A percentile compares a stretch with the other conserved stretches of the same genome.
phyloP scores from a whole-genome alignment of 768 basidiomycete species.

The Antrodiella citrinella region DNA sequence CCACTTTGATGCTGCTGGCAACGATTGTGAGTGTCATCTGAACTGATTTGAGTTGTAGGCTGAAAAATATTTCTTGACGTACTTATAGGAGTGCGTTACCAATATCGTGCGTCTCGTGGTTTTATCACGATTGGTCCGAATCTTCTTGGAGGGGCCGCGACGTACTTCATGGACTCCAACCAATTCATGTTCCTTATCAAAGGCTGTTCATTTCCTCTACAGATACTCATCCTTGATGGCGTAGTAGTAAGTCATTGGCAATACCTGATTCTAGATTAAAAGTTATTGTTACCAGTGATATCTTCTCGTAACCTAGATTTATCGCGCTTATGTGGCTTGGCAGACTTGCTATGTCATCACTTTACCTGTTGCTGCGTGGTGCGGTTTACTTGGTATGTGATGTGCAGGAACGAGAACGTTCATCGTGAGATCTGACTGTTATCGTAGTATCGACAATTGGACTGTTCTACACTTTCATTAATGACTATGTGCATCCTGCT shows the following conservation, averaged over 20 bases:
- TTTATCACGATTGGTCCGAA: not conserved
- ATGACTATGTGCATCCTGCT: conserved; percentile 4
- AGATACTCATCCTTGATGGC: conserved; percentile 1
- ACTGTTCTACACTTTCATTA: conserved; percentile 9
- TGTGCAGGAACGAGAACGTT: no score
- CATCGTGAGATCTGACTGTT: not conserved
- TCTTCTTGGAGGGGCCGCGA: conserved; percentile 5
- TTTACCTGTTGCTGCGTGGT: conserved; percentile 24
- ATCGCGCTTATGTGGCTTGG: conserved; percentile 25
- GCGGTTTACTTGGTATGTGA: conserved; percentile 17
- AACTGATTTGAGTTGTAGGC: no score
- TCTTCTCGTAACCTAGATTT: no score
- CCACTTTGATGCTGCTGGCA: not conserved
- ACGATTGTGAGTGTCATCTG: not conserved
- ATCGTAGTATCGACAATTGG: conserved; percentile 15
- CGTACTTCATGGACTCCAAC: not conserved
- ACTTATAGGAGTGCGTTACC: not conserved
- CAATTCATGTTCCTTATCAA: conserved; percentile 1
- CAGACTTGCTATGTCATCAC: conserved; percentile 20
- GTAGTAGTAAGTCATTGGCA: not conserved
- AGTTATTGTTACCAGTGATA: no score
- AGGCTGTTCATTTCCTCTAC: not conserved
- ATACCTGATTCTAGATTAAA: no score
- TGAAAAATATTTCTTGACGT: no score
- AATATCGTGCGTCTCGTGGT: conserved; percentile 1